phyloP scores from a whole-genome alignment of 805 yeast genomes.

The Metschnikowia corniflorae region DNA sequence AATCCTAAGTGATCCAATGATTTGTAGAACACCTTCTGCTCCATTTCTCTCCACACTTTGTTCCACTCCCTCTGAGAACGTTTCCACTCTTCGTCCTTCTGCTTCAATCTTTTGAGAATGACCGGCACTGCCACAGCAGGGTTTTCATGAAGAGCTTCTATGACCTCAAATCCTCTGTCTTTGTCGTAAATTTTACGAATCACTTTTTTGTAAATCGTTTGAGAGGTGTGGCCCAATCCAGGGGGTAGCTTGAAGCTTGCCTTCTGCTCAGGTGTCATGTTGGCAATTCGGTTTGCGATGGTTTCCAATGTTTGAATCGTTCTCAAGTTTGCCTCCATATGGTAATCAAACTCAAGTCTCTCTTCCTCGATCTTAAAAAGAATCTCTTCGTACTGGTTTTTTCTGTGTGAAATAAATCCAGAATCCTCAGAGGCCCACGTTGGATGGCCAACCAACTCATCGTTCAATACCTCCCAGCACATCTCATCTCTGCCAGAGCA shows the following conservation, averaged over 20 bases:
- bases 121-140: constrained; percentile 96
- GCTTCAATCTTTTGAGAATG: constrained; percentile 86
- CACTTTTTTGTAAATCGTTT: constrained; percentile 89
- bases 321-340: constrained; percentile 90
- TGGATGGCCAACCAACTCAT: constrained; percentile 99
- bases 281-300: constrained; percentile 87
- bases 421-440: constrained; percentile 99
- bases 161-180: constrained; percentile 93
- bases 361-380: constrained; percentile 94
- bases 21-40: constrained; percentile 89
- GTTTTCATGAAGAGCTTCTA: constrained; percentile 90
- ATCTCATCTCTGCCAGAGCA: constrained; percentile 97
- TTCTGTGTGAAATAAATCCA: constrained; percentile 97
- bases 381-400: constrained; percentile 96
- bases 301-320: constrained; percentile 95
- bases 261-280: constrained; percentile 89
- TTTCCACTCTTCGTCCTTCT: constrained; percentile 98
- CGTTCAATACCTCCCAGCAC: constrained; percentile 98
- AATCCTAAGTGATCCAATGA: constrained; percentile 93
- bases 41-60: constrained; percentile 97
- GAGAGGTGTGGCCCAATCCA: constrained; percentile 89
- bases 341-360: constrained; percentile 93
- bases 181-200: constrained; percentile 89
- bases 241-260: constrained; percentile 82
- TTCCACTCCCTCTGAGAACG: constrained; percentile 98